Evolutionary conservation across 371 early-diverging fungal genomes (phyloP).

Genomic region (Ordospora pajunii): DNA sequence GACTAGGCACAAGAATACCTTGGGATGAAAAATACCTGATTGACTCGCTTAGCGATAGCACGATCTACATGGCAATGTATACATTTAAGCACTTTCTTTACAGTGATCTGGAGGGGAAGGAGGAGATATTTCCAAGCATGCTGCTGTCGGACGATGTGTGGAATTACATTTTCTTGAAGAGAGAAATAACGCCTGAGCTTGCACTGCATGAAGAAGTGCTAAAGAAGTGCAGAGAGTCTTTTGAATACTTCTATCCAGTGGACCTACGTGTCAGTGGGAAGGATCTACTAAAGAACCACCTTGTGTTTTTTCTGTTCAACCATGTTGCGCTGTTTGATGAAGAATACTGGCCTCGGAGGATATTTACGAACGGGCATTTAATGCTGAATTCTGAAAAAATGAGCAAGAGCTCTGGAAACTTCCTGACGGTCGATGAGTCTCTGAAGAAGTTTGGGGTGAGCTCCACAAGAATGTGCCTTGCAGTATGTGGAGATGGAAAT

Average conservation of each 20-base stretch:
- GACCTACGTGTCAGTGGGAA: conserved; percentile 94
- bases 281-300: conserved; percentile 93
- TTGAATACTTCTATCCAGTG: conserved; percentile 91
- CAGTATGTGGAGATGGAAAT: conserved; percentile 81
- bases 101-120: conserved; percentile 66
- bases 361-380: conserved; percentile 93
- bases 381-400: conserved; percentile 93
- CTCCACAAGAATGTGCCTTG: conserved; percentile 86
- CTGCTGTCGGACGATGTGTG: conserved; percentile 86
- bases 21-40: conserved; percentile 91
- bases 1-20: conserved; percentile 86
- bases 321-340: conserved; percentile 91
- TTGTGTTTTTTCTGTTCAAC: conserved; percentile 93
- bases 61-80: conserved; percentile 99
- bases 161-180: conserved; percentile 72
- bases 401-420: conserved; percentile 99
- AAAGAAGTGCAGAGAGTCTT: conserved; percentile 60
- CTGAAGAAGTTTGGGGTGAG: conserved; percentile 83
- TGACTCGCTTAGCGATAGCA: conserved; percentile 95
- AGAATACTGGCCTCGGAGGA: conserved; percentile 76
- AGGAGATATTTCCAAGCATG: conserved; percentile 69
- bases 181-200: conserved; percentile 67
- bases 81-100: conserved; percentile 89
- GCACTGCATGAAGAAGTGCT: conserved; percentile 62
- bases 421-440: conserved; percentile 76